Evolutionary conservation across 2,329 filamentous ascomycete species (phyloP).

Genomic region (Colletotrichum sp.): DNA sequence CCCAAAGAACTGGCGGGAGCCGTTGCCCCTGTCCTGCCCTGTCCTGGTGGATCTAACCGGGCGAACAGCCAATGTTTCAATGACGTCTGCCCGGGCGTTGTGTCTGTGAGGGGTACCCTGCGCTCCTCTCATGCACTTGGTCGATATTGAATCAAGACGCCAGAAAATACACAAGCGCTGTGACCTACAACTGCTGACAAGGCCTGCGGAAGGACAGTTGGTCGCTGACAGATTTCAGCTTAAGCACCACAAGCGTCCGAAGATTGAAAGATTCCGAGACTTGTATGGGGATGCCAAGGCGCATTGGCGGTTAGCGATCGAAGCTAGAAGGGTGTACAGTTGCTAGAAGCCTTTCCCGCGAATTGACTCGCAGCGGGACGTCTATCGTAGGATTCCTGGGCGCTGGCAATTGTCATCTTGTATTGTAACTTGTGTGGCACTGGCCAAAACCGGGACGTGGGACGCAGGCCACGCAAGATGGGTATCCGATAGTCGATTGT

Average conservation of each 20-base stretch:
- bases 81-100: slow-evolving; percentile 4
- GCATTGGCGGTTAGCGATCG: neutral
- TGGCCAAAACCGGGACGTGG: neutral
- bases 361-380: neutral
- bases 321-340: slow-evolving; percentile 3
- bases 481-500: neutral
- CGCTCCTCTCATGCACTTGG: neutral
- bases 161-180: neutral
- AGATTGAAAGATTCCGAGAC: neutral
- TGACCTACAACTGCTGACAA: neutral
- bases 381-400: neutral
- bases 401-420: neutral
- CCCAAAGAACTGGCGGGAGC: neutral
- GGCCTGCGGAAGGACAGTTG: neutral
- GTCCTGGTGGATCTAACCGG: neutral
- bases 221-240: neutral
- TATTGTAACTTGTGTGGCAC: neutral
- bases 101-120: neutral
- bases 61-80: slow-evolving; percentile 3
- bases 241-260: neutral
- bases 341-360: slow-evolving; percentile 4
- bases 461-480: slow-evolving; percentile 3
- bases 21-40: neutral
- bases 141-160: neutral
- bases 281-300: neutral